A percentile compares a stretch with the other conserved stretches of the same genome.
phyloP scores from a whole-genome alignment of 257 asterid genomes.

The Solanum clarkiae region DNA sequence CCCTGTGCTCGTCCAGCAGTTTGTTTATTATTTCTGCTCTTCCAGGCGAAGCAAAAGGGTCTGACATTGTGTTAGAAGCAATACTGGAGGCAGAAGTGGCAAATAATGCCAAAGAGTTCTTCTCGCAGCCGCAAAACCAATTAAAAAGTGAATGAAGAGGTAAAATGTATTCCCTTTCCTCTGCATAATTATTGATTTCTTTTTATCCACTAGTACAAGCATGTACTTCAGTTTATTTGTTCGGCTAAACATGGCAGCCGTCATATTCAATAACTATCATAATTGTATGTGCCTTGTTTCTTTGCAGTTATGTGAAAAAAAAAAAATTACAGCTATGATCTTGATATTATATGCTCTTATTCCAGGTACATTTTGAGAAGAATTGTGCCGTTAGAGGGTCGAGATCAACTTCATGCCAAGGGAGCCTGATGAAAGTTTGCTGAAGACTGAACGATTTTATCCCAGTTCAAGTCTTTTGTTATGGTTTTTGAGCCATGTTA shows the following conservation, averaged over 20 bases:
- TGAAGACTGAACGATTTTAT: neutral
- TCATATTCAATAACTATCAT: neutral
- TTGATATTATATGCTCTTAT: neutral
- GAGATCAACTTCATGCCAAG: neutral
- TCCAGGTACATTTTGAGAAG: neutral
- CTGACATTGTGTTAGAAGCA: conserved; percentile 79
- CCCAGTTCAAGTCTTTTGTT: neutral
- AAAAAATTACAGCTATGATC: neutral
- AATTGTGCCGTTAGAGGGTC: neutral
- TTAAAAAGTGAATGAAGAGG: conserved; percentile 23
- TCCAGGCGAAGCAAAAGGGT: conserved; percentile 46
- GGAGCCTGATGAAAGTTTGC: neutral
- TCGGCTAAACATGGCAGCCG: neutral
- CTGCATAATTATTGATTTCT: neutral
- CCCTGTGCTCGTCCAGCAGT: neutral
- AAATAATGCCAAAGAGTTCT: conserved; percentile 55
- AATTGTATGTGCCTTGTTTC: neutral
- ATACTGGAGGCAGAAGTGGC: conserved; percentile 85
- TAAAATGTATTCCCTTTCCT: neutral
- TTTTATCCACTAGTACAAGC: neutral
- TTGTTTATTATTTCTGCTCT: neutral
- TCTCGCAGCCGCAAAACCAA: conserved; percentile 37
- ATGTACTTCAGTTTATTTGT: neutral
- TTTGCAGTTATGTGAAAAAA: neutral
- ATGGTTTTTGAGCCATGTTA: neutral